Evolutionary conservation across 306 rosid species (phyloP), one percentile per base, ranked within the genome.

Genomic region (Gastrolobium villosum): DNA sequence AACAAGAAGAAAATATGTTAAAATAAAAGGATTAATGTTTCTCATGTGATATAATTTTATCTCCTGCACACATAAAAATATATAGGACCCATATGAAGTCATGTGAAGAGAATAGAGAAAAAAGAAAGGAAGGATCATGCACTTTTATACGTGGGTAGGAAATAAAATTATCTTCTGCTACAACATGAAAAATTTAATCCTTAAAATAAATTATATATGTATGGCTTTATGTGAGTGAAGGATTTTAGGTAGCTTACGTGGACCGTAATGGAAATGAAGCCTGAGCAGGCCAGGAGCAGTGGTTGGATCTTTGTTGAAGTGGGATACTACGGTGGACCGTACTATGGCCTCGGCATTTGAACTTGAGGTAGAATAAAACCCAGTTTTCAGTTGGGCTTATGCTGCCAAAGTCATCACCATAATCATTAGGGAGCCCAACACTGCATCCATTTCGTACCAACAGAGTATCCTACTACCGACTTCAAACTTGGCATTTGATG

Each of bases 251-350:
- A 43, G 49, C 34, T 61, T 53, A 74, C 88, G 81, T 85, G 86
- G 10, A 85, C 88, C 88, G n/a, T n/a, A n/a, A 85, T 89, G 95
- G 72, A 93, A 91, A 62, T 86, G 93, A 78, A 91, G 92, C 78
- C 91, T 86, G 36, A 89, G 95, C 10, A 93, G 69, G 54, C 88
- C 97, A 40, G 89, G 87, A 7, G 90, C 88, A 65, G 85, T 59
- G 48, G 90, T 74, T 32, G 86, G 93, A 83, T 90, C 94, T 43
- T 82, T 85, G 35, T 68, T 85, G 82, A 75, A 82, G 84, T 83
- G 5, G 20, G 95, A 86, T 83, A 83, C 84, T 41, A 91, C 92
- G 0, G 89, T 87, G 65, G 96, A 90, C 67, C 91, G 80, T 8
- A 94, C 84, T 0, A 83, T 83, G 82, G 70, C 70, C 85, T 94